Conservation (phyloP, 2,329 filamentous ascomycete species). For the Eutypella sp. region DNA sequence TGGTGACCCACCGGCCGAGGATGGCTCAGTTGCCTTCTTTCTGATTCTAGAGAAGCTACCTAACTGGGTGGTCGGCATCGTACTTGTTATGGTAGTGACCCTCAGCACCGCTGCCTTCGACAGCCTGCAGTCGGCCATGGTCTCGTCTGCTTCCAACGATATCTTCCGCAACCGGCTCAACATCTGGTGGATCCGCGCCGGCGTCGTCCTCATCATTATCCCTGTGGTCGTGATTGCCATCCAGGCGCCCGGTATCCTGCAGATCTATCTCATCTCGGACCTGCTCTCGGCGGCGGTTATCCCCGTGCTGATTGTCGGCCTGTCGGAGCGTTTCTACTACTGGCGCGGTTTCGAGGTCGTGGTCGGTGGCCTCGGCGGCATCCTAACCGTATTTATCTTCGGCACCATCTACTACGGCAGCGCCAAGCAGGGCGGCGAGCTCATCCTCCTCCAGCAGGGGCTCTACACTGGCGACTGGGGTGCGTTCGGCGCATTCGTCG, state of each 20-base stretch:
- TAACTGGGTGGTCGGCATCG: slow-evolving; percentile 74
- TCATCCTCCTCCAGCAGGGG: slow-evolving; percentile 68
- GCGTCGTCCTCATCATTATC: slow-evolving; percentile 68
- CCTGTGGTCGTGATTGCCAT: slow-evolving; percentile 71
- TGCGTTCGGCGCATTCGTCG: slow-evolving; percentile 77
- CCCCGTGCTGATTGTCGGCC: slow-evolving; percentile 68
- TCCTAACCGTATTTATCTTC: slow-evolving; percentile 77
- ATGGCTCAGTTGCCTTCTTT: slow-evolving; percentile 70
- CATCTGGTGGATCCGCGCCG: slow-evolving; percentile 66
- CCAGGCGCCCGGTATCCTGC: slow-evolving; percentile 67
- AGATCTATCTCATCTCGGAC: slow-evolving; percentile 80
- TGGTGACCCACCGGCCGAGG: slow-evolving; percentile 51
- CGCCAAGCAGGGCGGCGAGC: slow-evolving; percentile 55
- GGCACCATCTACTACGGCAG: slow-evolving; percentile 73
- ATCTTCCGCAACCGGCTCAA: slow-evolving; percentile 77
- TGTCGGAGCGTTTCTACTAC: slow-evolving; percentile 62
- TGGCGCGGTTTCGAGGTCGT: slow-evolving; percentile 80
- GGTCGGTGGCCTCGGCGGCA: slow-evolving; percentile 69
- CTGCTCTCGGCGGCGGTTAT: slow-evolving; percentile 72
- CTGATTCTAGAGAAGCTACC: slow-evolving; percentile 67
- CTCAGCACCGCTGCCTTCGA: slow-evolving; percentile 77
- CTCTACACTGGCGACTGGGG: slow-evolving; percentile 76
- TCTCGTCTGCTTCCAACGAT: slow-evolving; percentile 79
- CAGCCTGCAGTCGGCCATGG: slow-evolving; percentile 76
- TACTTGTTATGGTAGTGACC: slow-evolving; percentile 74